Evolutionary conservation across 441 rosid species (phyloP), one percentile per base, ranked within the genome.

Genomic region (Populus hybrid): DNA sequence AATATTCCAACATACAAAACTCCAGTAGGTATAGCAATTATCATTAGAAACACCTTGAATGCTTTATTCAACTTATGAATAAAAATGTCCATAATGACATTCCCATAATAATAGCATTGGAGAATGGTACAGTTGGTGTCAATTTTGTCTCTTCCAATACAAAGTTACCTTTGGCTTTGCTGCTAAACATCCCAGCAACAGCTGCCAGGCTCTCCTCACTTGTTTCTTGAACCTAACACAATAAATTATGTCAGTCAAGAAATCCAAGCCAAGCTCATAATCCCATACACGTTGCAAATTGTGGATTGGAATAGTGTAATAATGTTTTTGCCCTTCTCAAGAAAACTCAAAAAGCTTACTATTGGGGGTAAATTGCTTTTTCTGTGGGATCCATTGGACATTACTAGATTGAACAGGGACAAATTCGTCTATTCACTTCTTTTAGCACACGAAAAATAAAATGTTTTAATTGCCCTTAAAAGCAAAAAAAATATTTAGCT

Each of bases 111-210:
- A 6, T 36, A 32, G 18, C 7, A 36, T 53, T 16, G 40, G 42
- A 66, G 36, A 36, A 77, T 78, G 35, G 70, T 20, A 66, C 21
- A 53, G 6, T 8, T 30, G 18, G 20, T 46, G 4, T 71, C 59
- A 38, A 21, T 65, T 65, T 68, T 36, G 28, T 68, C 63, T 75
- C 76, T 68, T 80, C 65, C 69, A 63, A 63, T 69, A 76, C 80
- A 63, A 74, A 72, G 82, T 79, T 84, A 97, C 99, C 99, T 93
- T 94, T 97, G 71, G 99, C 99, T 89, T 97, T 97, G 94, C 99
- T 97, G 86, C 91, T 97, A 88, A 97, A 97, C 99, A 97, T 97
- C 90, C 99, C 99, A 23, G 99, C 99, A 85, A 97, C 98, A 84
- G 99, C 99, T 61, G 92, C 88, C 84, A 97, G 86, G 88, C 95